phyloP scores from a whole-genome alignment of 768 basidiomycete genomes.

The Termitomyces sp. region DNA sequence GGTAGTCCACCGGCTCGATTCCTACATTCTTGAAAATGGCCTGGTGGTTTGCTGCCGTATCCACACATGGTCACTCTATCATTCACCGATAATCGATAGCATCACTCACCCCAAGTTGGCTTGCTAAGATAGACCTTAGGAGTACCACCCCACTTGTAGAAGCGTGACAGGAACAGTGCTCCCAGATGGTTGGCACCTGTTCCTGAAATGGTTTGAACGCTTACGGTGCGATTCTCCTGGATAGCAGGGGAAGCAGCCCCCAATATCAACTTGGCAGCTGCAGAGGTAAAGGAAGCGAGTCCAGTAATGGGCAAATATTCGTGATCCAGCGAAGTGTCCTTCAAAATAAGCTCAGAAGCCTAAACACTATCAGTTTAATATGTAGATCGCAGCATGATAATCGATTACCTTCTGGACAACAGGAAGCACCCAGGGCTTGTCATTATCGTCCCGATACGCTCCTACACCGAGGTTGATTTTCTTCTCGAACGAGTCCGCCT shows the following conservation, averaged over 20 bases:
- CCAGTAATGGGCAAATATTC: conserved; percentile 94
- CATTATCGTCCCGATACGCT: conserved; percentile 85
- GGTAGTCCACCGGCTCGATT: conserved; percentile 81
- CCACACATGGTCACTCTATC: not conserved
- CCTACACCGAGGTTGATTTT: conserved; percentile 95
- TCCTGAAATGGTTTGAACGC: conserved; percentile 92
- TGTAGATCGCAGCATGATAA: not conserved
- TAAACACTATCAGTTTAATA: conserved; percentile 23
- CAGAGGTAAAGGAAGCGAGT: conserved; percentile 74
- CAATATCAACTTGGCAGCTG: conserved; percentile 81
- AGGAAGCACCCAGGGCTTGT: conserved; percentile 90
- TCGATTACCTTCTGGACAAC: conserved; percentile 77
- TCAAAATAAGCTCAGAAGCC: conserved; percentile 73
- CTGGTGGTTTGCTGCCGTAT: conserved; percentile 73
- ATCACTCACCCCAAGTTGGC: conserved; percentile 86
- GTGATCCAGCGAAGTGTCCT: conserved; percentile 75
- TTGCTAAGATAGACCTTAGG: conserved; percentile 83
- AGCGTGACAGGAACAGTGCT: conserved; percentile 79
- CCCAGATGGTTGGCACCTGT: conserved; percentile 96
- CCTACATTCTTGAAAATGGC: conserved; percentile 91
- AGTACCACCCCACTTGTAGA: conserved; percentile 69
- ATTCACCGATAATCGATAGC: not conserved
- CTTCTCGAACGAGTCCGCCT: conserved; percentile 66
- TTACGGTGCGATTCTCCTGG: conserved; percentile 65
- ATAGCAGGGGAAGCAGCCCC: conserved; percentile 71